phyloP scores from a whole-genome alignment of 2,329 filamentous ascomycete species.

The Ascochyta clinopodiicola region DNA sequence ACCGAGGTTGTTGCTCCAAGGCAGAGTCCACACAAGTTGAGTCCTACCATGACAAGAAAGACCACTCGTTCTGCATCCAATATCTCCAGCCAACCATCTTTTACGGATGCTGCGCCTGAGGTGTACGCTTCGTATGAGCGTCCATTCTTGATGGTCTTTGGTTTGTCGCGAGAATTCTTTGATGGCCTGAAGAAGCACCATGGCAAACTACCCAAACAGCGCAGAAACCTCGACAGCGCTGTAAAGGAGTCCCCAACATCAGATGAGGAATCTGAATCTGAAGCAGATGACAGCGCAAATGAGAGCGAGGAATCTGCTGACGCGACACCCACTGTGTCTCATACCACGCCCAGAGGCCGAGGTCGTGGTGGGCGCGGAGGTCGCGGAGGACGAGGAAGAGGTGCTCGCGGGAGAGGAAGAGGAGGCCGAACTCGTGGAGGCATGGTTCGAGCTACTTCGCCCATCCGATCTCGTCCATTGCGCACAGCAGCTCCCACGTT shows the following conservation, averaged over 20 bases:
- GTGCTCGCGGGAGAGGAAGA: constrained; percentile 38
- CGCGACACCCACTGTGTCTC: constrained; percentile 27
- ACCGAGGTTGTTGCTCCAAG: constrained; percentile 34
- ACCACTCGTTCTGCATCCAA: constrained; percentile 47
- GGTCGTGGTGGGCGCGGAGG: constrained; percentile 38
- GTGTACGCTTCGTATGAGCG: constrained; percentile 43
- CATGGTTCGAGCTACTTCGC: constrained; percentile 32
- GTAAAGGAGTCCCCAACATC: constrained; percentile 24
- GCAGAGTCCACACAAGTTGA: constrained; percentile 33
- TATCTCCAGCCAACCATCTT: constrained; percentile 40
- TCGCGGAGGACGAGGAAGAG: constrained; percentile 37
- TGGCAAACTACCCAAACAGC: constrained; percentile 35
- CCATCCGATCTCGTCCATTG: constrained; percentile 37
- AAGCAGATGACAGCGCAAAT: constrained; percentile 29
- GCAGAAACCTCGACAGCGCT: constrained; percentile 24
- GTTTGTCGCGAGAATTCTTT: constrained; percentile 43
- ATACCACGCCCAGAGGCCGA: constrained; percentile 30
- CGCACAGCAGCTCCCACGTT: constrained; percentile 43
- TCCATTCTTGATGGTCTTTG: constrained; percentile 44
- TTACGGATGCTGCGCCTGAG: constrained; percentile 33
- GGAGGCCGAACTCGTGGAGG: constrained; percentile 38
- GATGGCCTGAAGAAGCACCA: constrained; percentile 38
- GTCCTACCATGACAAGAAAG: constrained; percentile 39
- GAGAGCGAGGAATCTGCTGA: constrained; percentile 35
- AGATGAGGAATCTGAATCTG: constrained; percentile 26